A percentile compares a stretch with the other conserved stretches of the same genome.
These are phyloP conservation scores for Marsdenia floribunda DNA, from an alignment of 257 asterid genomes.

Conservation along the genomic window DNA sequence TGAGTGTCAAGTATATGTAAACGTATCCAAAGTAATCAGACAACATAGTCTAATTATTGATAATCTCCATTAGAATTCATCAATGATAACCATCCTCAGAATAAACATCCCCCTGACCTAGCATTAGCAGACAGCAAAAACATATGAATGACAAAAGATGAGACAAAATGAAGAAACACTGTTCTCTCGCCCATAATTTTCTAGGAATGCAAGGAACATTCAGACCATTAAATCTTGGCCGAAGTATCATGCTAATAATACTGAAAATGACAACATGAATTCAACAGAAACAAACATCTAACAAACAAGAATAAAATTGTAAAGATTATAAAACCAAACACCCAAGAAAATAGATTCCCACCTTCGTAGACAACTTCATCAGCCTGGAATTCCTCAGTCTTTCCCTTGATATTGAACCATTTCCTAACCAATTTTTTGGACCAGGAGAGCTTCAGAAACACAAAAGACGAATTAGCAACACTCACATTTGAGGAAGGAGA, in stretches of 20 bases:
- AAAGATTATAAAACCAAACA: constrained; percentile 10
- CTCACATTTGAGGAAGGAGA: constrained; percentile 1
- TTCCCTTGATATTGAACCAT: constrained; percentile 84
- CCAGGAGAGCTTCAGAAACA: constrained; percentile 84
- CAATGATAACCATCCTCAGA: not conserved
- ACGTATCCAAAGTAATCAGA: not conserved
- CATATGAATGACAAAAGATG: constrained; percentile 34
- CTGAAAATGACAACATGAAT: not conserved
- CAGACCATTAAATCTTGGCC: not conserved
- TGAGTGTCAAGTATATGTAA: constrained; percentile 18
- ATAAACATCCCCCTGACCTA: not conserved
- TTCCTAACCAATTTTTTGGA: constrained; percentile 73
- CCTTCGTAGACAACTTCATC: constrained; percentile 80
- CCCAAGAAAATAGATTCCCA: constrained; percentile 26
- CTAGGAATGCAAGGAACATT: not conserved
- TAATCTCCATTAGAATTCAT: not conserved
- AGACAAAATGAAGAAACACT: constrained; percentile 3
- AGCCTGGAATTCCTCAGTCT: constrained; percentile 58
- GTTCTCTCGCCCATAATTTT: not conserved
- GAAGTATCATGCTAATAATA: not conserved
- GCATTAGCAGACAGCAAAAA: constrained; percentile 23
- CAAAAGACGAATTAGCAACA: constrained; percentile 36
- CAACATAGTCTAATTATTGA: not conserved
- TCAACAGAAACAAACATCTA: constrained; percentile 7
- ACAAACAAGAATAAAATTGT: constrained; percentile 3